Evolutionary conservation across 192 early-diverging fungal genomes (phyloP).

Genomic region (Backusella tarrabulga): DNA sequence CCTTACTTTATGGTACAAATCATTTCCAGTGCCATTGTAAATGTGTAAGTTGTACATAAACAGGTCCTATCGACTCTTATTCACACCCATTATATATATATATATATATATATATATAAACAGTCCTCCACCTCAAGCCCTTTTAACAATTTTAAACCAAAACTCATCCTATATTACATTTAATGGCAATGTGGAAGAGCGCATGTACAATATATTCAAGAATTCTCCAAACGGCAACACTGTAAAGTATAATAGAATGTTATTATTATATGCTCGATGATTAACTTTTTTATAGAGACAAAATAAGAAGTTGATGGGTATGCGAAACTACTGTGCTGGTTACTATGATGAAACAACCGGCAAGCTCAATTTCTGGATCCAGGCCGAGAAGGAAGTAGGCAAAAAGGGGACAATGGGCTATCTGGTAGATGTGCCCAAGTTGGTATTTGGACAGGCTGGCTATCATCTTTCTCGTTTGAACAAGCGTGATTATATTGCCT

Average conservation of each 20-base stretch:
- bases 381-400: conserved; percentile 26
- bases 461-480: not conserved
- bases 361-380: conserved; percentile 32
- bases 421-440: conserved; percentile 25
- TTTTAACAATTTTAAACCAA: conserved; percentile 65
- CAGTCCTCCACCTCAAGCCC: conserved; percentile 65
- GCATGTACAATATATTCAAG: conserved; percentile 70
- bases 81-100: not conserved
- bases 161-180: conserved; percentile 54
- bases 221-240: conserved; percentile 62
- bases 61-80: too few relatives aligned
- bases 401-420: conserved; percentile 33
- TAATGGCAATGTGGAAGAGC: conserved; percentile 61
- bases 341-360: conserved; percentile 27
- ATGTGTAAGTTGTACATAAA: conserved; percentile 40
- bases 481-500: not conserved
- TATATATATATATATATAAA: not conserved
- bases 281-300: conserved; percentile 1
- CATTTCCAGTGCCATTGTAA: conserved; percentile 79
- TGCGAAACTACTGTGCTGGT: conserved; percentile 31
- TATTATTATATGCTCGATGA: not conserved
- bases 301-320: conserved; percentile 33
- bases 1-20: conserved; percentile 78
- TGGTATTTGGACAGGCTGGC: conserved; percentile 29
- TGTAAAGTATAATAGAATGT: not conserved